Base-by-base conservation (phyloP, 768 basidiomycete species). In the Leccinum uliginosum region DNA sequence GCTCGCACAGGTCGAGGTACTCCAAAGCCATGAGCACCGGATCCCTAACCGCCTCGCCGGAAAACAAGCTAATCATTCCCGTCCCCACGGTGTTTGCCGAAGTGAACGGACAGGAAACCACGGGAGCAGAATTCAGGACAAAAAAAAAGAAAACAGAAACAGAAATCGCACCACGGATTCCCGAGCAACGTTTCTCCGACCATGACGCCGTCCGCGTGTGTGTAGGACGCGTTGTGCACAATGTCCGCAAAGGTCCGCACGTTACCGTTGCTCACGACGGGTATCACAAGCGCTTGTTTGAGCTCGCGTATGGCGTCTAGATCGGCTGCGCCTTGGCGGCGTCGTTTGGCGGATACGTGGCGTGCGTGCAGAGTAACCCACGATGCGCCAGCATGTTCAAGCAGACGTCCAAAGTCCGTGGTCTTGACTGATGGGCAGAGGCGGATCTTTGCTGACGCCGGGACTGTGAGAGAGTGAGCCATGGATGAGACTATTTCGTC, bases 211-310 rank as follows among this genome's bases (percentile, higher is more conserved):
- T 88, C 83, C 45, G 87, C 87, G 15, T 78, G 75, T 3, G 88
- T 89, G 47, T 73, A 74, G 29, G 69, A 65, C 51, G 78, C 66
- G 65, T 91, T 90, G 24, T 66, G 65, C 57, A 70, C 67, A 12
- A 91, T 67, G 66, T 92, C 85, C 27, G 72, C 70, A 72, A 79
- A 84, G 17, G 68, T 71, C 30, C 83, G 80, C 17, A 91, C 89
- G 65, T 91, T 91, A 11, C 90, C 90, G 64, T 92, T 92, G 71
- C 86, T 89, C 49, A 91, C 72, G 51, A 90, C 80, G 9, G 85
- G 86, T 5, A 89, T 69, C 2, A 64, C 56, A 5, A 87, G 63
- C 24, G 68, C 65, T 0, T 79, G 73, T 63, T 83, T 85, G 29
- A 91, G 76, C 43, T 67, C 69, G 54, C 76, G 82, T 45, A 90